phyloP scores from a whole-genome alignment of 257 asterid species.

The Anisodus tanguticus region DNA sequence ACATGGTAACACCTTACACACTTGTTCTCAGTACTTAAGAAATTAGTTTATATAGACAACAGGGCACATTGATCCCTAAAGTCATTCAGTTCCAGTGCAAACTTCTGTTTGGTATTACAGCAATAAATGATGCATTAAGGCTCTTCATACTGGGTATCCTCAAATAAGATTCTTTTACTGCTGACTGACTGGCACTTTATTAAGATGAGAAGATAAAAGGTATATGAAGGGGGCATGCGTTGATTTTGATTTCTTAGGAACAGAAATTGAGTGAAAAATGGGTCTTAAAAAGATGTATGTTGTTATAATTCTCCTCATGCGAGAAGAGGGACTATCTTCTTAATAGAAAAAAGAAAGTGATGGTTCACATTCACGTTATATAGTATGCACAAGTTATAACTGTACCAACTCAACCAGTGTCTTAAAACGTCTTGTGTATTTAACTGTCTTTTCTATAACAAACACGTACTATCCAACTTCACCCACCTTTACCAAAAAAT shows the following conservation, averaged over 20 bases:
- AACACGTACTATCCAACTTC: neutral
- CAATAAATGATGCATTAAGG: neutral
- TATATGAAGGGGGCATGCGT: neutral
- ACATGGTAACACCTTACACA: too few relatives aligned
- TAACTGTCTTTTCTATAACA: neutral
- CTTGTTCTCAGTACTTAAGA: neutral
- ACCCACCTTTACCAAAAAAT: neutral
- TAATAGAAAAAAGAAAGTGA: neutral
- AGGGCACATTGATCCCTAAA: neutral
- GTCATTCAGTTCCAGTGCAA: conserved; percentile 9
- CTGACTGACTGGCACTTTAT: neutral
- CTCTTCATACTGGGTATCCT: neutral
- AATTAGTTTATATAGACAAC: neutral
- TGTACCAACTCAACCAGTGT: neutral
- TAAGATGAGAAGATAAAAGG: conserved; percentile 10
- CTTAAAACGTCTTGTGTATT: neutral
- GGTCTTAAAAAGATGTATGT: neutral
- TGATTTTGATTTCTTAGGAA: conserved; percentile 16
- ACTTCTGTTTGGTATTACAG: neutral
- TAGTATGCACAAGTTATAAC: neutral
- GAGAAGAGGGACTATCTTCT: neutral
- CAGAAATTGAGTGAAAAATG: conserved; percentile 1
- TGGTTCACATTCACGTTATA: neutral
- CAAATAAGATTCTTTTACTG: conserved; percentile 7
- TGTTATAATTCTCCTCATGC: neutral